Evolutionary conservation across 2,329 filamentous ascomycete species (phyloP).

Genomic region (Pseudogymnoascus verrucosus): DNA sequence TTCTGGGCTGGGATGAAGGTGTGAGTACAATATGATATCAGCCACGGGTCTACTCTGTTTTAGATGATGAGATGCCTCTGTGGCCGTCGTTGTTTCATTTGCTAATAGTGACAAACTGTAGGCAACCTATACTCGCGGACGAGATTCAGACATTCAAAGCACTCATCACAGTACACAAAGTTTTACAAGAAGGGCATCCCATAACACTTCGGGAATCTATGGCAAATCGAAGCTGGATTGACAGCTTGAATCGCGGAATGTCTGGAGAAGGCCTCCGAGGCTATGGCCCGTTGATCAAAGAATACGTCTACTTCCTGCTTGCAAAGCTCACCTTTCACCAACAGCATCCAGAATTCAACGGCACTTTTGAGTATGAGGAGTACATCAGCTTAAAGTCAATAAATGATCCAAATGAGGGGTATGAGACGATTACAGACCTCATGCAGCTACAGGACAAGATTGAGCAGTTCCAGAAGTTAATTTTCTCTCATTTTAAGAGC

Average conservation of each 20-base stretch:
- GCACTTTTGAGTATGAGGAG: slow-evolving; percentile 97
- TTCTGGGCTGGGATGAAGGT: slow-evolving; percentile 99
- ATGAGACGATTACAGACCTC: slow-evolving; percentile 91
- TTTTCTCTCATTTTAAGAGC: slow-evolving; percentile 91
- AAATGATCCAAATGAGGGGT: slow-evolving; percentile 97
- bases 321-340: slow-evolving; percentile 95
- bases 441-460: slow-evolving; percentile 98
- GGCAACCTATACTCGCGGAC: slow-evolving; percentile 94
- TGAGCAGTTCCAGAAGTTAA: slow-evolving; percentile 95
- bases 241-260: slow-evolving; percentile 79
- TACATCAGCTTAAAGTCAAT: slow-evolving; percentile 97
- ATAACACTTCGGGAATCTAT: slow-evolving; percentile 81
- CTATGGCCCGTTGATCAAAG: slow-evolving; percentile 85
- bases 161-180: slow-evolving; percentile 93
- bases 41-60: background rate
- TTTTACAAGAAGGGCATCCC: slow-evolving; percentile 93
- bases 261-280: slow-evolving; percentile 77
- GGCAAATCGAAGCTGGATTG: slow-evolving; percentile 81
- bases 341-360: slow-evolving; percentile 96
- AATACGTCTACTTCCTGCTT: slow-evolving; percentile 93
- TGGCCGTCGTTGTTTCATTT: background rate
- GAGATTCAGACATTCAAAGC: slow-evolving; percentile 99
- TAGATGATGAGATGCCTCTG: background rate
- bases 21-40: slow-evolving; percentile 42
- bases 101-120: slow-evolving; percentile 30